Evolutionary conservation across 2,329 filamentous ascomycete species (phyloP).

Genomic region (Pseudogymnoascus sp.): DNA sequence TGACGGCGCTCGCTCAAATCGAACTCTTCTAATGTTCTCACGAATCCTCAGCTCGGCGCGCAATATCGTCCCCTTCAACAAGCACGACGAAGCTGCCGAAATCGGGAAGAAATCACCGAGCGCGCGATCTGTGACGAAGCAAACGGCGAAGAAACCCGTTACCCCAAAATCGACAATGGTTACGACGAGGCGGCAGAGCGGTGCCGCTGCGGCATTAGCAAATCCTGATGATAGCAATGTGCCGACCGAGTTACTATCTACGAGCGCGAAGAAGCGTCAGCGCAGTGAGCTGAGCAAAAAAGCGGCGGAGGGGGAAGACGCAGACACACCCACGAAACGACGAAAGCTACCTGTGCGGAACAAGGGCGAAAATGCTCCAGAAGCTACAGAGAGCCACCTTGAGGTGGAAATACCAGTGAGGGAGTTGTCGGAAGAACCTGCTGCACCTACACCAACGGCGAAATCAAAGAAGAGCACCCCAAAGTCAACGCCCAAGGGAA

Average conservation of each 20-base stretch:
- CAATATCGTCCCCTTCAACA: constrained; percentile 11
- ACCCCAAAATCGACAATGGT: constrained; percentile 11
- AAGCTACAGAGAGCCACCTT: constrained; percentile 14
- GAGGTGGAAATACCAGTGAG: constrained; percentile 23
- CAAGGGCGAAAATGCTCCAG: constrained; percentile 15
- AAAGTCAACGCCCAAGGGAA: not conserved
- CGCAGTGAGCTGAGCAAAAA: constrained; percentile 7
- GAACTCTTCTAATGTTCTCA: constrained; percentile 12
- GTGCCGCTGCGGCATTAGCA: not conserved
- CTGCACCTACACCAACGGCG: not conserved
- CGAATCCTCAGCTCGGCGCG: constrained; percentile 10
- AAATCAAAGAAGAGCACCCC: not conserved
- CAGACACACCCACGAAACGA: constrained; percentile 20
- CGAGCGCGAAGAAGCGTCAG: constrained; percentile 11
- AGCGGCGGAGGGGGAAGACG: constrained; percentile 2
- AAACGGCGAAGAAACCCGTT: not conserved
- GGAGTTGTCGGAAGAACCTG: not conserved
- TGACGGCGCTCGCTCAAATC: not conserved
- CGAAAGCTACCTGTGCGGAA: constrained; percentile 20
- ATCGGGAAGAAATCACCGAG: constrained; percentile 7
- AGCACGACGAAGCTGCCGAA: constrained; percentile 2
- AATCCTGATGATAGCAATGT: not conserved
- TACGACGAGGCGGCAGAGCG: constrained; percentile 11
- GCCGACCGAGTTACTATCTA: not conserved
- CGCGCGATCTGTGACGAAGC: not conserved